Conservation (phyloP, 805 yeast genomes). For the Kregervanrija pseudodelftensis region DNA sequence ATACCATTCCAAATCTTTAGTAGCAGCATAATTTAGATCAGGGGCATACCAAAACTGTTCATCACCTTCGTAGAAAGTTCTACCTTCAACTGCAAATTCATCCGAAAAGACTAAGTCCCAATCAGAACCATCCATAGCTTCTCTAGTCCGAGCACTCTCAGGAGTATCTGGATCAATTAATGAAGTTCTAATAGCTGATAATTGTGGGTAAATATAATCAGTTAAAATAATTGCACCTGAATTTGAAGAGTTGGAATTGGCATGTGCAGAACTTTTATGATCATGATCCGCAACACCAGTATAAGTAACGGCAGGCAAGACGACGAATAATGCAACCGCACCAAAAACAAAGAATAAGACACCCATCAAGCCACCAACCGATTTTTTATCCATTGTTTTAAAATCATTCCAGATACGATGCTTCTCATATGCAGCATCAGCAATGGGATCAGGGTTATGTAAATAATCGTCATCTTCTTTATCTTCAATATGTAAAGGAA, state of each 20-base stretch:
- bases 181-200: slow-evolving; percentile 52
- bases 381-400: slow-evolving; percentile 56
- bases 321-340: slow-evolving; percentile 59
- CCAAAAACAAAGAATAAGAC: slow-evolving; percentile 52
- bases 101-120: slow-evolving; percentile 85
- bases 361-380: slow-evolving; percentile 57
- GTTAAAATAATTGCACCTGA: slow-evolving; percentile 29
- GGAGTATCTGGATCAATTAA: slow-evolving; percentile 75
- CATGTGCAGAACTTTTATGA: not conserved
- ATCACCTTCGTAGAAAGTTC: slow-evolving; percentile 85
- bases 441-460: slow-evolving; percentile 94
- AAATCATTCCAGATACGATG: slow-evolving; percentile 59
- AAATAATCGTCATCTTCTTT: slow-evolving; percentile 92
- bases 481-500: slow-evolving; percentile 87
- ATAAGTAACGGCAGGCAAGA: slow-evolving; percentile 79
- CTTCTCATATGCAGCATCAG: slow-evolving; percentile 79
- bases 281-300: slow-evolving; percentile 49
- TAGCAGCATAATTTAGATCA: slow-evolving; percentile 79
- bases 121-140: slow-evolving; percentile 49
- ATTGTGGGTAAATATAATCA: slow-evolving; percentile 47
- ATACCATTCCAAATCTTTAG: slow-evolving; percentile 91
- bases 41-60: slow-evolving; percentile 89
- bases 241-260: not conserved
- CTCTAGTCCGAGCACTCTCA: slow-evolving; percentile 33
- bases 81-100: slow-evolving; percentile 84